Evolutionary conservation across 768 basidiomycete species (phyloP).

Genomic region (Lactarius evosmus): DNA sequence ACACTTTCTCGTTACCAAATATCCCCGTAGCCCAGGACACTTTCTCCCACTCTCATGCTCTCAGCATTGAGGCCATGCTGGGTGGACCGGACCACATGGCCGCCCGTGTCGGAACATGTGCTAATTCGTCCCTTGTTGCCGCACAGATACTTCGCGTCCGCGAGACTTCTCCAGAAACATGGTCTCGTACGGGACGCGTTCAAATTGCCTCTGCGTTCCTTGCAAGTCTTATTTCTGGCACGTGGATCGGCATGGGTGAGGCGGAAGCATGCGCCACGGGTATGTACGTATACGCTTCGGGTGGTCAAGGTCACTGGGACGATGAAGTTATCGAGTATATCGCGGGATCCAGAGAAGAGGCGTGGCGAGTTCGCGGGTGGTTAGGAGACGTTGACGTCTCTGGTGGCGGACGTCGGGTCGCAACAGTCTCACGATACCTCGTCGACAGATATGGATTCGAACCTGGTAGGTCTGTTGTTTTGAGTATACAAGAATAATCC

Average conservation of each 20-base stretch:
- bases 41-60: conserved; percentile 74
- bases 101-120: conserved; percentile 68
- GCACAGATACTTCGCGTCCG: conserved; percentile 76
- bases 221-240: conserved; percentile 65
- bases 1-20: conserved; percentile 67
- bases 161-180: conserved; percentile 79
- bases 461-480: conserved; percentile 44
- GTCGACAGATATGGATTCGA: conserved; percentile 82
- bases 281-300: conserved; percentile 59
- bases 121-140: conserved; percentile 64
- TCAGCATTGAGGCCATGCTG: conserved; percentile 69
- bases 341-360: conserved; percentile 72
- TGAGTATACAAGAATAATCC: background rate
- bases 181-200: conserved; percentile 71
- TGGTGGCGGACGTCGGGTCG: conserved; percentile 59
- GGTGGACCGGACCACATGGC: conserved; percentile 80
- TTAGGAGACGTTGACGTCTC: conserved; percentile 77
- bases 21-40: conserved; percentile 77
- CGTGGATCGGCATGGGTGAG: conserved; percentile 69
- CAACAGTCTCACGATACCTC: conserved; percentile 69
- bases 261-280: conserved; percentile 77
- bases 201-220: conserved; percentile 77
- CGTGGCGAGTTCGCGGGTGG: conserved; percentile 68
- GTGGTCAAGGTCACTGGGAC: conserved; percentile 65
- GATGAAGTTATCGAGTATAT: conserved; percentile 75